Conservation (phyloP, 208 protist genomes). For the Spongospora subterranea region DNA sequence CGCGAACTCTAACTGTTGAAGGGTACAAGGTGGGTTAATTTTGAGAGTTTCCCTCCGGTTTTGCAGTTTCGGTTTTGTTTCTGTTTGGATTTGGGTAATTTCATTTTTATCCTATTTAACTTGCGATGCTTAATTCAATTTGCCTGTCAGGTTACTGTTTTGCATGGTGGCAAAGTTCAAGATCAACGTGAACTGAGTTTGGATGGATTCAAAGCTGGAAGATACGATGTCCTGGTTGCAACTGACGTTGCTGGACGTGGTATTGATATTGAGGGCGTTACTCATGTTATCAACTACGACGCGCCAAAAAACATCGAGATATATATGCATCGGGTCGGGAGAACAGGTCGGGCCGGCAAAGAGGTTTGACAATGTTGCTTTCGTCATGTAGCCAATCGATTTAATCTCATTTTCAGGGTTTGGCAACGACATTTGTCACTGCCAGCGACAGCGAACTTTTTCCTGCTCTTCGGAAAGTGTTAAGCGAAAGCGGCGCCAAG, state of each 20-base stretch:
- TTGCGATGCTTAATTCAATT: background rate
- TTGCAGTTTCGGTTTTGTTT: background rate
- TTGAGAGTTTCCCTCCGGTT: background rate
- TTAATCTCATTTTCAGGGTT: background rate
- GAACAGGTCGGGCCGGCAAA: slow-evolving; percentile 53
- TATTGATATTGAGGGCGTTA: slow-evolving; percentile 84
- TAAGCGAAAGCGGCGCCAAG: slow-evolving; percentile 1
- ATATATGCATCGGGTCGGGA: slow-evolving; percentile 61
- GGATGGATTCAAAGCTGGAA: slow-evolving; percentile 77
- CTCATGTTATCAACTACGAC: slow-evolving; percentile 86
- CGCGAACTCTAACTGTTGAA: slow-evolving; percentile 65
- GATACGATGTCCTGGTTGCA: slow-evolving; percentile 80
- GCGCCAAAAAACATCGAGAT: slow-evolving; percentile 77
- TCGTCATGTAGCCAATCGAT: background rate
- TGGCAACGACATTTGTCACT: slow-evolving; percentile 20
- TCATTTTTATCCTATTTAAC: background rate
- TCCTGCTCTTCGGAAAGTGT: slow-evolving; percentile 7
- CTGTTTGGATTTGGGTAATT: background rate
- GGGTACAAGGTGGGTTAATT: background rate
- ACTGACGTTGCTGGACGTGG: slow-evolving; percentile 83
- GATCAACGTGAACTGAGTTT: slow-evolving; percentile 76
- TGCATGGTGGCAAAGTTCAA: slow-evolving; percentile 54
- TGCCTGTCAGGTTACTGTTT: background rate
- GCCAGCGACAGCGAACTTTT: background rate
- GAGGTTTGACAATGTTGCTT: background rate